phyloP scores from a whole-genome alignment of 2,329 filamentous ascomycete genomes.

The Mycogone perniciosa region DNA sequence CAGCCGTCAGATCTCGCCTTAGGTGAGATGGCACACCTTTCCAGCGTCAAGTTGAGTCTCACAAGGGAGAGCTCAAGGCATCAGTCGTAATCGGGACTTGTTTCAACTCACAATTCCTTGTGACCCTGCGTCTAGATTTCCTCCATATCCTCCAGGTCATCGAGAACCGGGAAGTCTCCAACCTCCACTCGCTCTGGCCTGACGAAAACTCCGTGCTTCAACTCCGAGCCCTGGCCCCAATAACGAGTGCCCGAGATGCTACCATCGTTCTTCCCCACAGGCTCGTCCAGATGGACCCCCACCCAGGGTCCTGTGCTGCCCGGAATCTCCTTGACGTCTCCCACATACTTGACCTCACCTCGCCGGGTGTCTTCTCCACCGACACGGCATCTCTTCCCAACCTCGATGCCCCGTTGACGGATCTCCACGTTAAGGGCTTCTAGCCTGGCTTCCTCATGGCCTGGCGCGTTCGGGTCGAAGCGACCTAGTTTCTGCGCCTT shows the following conservation, averaged over 20 bases:
- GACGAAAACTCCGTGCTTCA: conserved; percentile 73
- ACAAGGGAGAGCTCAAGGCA: too few relatives aligned
- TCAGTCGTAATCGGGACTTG: too few relatives aligned
- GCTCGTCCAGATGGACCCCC: conserved; percentile 69
- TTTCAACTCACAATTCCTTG: too few relatives aligned
- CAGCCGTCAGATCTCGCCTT: too few relatives aligned
- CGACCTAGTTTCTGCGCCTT: conserved; percentile 90
- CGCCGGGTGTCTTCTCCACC: conserved; percentile 62
- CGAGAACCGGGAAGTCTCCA: conserved; percentile 63
- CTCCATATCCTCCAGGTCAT: conserved; percentile 73
- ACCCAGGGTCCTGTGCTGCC: conserved; percentile 61
- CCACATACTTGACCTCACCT: conserved; percentile 65
- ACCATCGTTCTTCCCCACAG: conserved; percentile 77
- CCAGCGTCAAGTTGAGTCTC: too few relatives aligned
- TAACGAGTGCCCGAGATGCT: conserved; percentile 61
- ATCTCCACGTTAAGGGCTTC: conserved; percentile 65
- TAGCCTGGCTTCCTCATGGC: conserved; percentile 65
- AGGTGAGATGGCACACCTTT: too few relatives aligned
- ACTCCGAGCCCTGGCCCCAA: conserved; percentile 57
- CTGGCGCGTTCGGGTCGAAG: conserved; percentile 80
- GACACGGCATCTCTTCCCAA: conserved; percentile 58
- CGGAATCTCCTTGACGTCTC: conserved; percentile 68
- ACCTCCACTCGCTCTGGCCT: conserved; percentile 70
- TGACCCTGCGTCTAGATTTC: conserved; percentile 46
- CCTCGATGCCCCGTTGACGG: conserved; percentile 57